Base-by-base conservation (phyloP, 805 yeast species). In the Spathaspora gorwiae region DNA sequence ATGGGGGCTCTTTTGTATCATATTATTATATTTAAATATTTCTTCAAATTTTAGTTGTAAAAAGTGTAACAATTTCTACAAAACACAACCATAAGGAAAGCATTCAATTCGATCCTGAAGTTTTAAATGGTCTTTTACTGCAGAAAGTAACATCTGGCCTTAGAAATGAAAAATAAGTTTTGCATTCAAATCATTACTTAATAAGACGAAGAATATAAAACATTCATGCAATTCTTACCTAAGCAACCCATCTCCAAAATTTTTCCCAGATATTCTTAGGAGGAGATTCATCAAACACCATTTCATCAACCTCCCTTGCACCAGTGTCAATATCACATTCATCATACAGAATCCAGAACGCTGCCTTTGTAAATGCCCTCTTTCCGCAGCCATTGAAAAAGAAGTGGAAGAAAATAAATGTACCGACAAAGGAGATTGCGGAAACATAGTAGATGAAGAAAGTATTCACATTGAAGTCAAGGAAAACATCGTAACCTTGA, bases 371-470 rank as follows among this genome's bases (percentile, higher is more conserved):
- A 13, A 57, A 54, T 39, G 62, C 57, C 1, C 74, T 9, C 10
- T 9, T 72, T 19, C 24, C 24, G 24, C 2, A 19, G 4, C 24
- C 24, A 49, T 78, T 74, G 61, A 70, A 81, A 58, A 63, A 73
- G 34, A 74, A 47, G 53, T 83, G 86, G 64, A 80, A 75, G 10
- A 71, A 72, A 2, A 74, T 46, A 81, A 81, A 87, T 7, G 77
- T 54, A 8, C 66, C 76, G 37, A 73, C 68, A 60, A 82, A 83
- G 40, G 84, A 64, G 45, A 85, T 74, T 15, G 84, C 70, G 12
- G 92, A 86, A 45, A 87, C 70, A 58, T 87, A 87, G 24, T 86
- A 78, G 26, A 87, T 79, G 60, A 86, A 79, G 69, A 87, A 87
- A 33, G 68, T 65, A 9, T 78, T 61, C 3, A 78, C 85, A 47